A percentile compares a stretch with the other conserved stretches of the same genome.
Evolutionary conservation across 176 grass and related monocot genomes (phyloP).

Genomic region (Oryza glumipatula): DNA sequence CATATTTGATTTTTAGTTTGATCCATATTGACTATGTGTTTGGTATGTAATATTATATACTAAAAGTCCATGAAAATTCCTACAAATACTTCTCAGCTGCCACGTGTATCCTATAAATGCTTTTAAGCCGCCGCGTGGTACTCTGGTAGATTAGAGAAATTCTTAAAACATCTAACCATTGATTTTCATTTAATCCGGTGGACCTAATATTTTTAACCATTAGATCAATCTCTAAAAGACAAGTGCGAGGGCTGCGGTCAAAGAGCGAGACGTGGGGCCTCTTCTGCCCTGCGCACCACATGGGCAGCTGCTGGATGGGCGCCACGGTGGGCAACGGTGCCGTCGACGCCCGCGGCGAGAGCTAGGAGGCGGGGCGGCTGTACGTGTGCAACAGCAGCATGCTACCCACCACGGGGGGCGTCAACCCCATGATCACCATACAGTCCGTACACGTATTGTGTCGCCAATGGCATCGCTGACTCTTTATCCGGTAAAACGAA

Average conservation of each 20-base stretch:
- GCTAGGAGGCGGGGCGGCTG: conserved; percentile 72
- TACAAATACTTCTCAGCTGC: too few species aligned
- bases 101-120: too few species aligned
- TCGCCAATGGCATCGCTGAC: conserved; percentile 67
- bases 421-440: conserved; percentile 98
- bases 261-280: conserved; percentile 49
- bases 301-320: conserved; percentile 88
- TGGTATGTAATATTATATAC: too few species aligned
- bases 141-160: too few species aligned
- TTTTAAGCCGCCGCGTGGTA: too few species aligned
- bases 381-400: conserved; percentile 85
- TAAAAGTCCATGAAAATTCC: too few species aligned
- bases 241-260: conserved; percentile 47
- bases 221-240: too few species aligned
- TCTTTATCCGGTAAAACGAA: conserved; percentile 26
- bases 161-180: too few species aligned
- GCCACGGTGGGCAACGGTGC: conserved; percentile 52
- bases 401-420: conserved; percentile 59
- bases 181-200: too few species aligned
- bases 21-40: too few species aligned
- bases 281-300: conserved; percentile 84
- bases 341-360: conserved; percentile 80
- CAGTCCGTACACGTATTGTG: conserved; percentile 74
- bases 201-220: too few species aligned
- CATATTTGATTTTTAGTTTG: too few species aligned